Base-by-base conservation (phyloP, 2,329 filamentous ascomycete genomes). In the Periconia digitata region DNA sequence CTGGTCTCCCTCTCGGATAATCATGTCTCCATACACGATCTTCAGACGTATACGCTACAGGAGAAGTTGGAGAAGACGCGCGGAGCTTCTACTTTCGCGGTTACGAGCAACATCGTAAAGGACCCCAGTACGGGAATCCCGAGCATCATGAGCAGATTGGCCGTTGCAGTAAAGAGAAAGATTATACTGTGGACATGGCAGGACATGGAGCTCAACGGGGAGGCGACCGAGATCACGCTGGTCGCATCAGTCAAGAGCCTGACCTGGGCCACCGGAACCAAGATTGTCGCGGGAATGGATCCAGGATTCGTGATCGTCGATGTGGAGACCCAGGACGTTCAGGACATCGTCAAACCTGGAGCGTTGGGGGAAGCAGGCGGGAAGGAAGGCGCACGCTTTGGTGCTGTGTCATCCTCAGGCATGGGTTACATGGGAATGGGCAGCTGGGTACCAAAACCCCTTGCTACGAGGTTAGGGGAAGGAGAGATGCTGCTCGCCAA, bases 381-480 rank as follows among this genome's bases (percentile, higher is more conserved):
- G 6, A 78, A 82, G 62, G 85, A 89, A 56, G 83, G 81, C 2
- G 85, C 85, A 46, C 83, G 91, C 32, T 92, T 96, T 58, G 90
- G 90, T 6, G 88, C 90, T 2, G 86, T 92, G 53, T 88, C 87
- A 50, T 88, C 86, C 46, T 88, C 87, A 7, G 89, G 90, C 40
- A 96, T 97, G 90, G 91, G 92, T 38, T 97, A 97, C 66, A 95
- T 97, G 82, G 92, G 92, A 1, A 85, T 97, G 67, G 91, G 90
- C 42, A 89, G 90, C 36, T 94, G 91, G 76, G 90, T 92, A 47
- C 92, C 94, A 1, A 95, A 90, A 64, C 95, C 94, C 6, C 79
- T 99, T 60, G 90, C 90, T 6, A 86, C 92, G 6, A 87, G 87
- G 58, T 79, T 99, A 12, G 83, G 84, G 2, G 89, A 95, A 55